A percentile compares a stretch with the other conserved stretches of the same genome.
Conservation (phyloP, 2,329 filamentous ascomycete genomes). For the Xylaria sp. region DNA sequence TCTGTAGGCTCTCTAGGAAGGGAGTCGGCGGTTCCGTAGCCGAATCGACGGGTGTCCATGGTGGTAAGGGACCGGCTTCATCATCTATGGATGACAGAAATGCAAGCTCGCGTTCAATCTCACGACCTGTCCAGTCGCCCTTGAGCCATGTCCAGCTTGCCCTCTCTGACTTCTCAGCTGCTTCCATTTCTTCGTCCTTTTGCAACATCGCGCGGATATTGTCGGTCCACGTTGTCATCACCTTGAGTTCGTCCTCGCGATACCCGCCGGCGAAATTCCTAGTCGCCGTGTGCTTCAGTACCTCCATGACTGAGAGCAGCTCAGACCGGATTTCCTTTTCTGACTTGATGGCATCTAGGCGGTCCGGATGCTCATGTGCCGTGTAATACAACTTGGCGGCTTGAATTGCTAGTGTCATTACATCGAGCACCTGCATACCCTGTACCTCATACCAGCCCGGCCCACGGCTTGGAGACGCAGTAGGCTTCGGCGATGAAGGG, state of each 20-base stretch:
- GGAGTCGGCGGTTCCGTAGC: slow-evolving; percentile 69
- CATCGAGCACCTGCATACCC: slow-evolving; percentile 90
- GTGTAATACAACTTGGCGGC: slow-evolving; percentile 98
- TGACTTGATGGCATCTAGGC: slow-evolving; percentile 85
- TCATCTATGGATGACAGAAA: slow-evolving; percentile 83
- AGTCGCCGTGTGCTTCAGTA: slow-evolving; percentile 89
- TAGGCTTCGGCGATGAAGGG: slow-evolving; percentile 30
- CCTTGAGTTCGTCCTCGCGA: slow-evolving; percentile 78
- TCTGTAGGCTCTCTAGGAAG: slow-evolving; percentile 79
- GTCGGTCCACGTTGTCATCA: slow-evolving; percentile 81
- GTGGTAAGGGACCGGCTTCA: slow-evolving; percentile 69
- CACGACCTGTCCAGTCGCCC: slow-evolving; percentile 78
- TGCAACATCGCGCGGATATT: slow-evolving; percentile 81
- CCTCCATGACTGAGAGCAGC: slow-evolving; percentile 85
- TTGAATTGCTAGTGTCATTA: slow-evolving; percentile 93
- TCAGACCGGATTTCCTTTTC: slow-evolving; percentile 88
- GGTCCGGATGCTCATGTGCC: slow-evolving; percentile 85
- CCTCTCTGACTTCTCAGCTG: slow-evolving; percentile 75
- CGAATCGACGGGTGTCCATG: slow-evolving; percentile 71
- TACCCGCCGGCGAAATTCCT: slow-evolving; percentile 88
- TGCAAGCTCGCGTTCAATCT: slow-evolving; percentile 81
- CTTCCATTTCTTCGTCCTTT: slow-evolving; percentile 81
- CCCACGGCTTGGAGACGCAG: slow-evolving; percentile 50
- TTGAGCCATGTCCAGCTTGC: slow-evolving; percentile 83
- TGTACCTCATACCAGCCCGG: slow-evolving; percentile 87